Percentiles rank a stretch among this genome's conserved stretches.
Evolutionary conservation across 1,284 basidiomycete genomes (phyloP).

Genomic region (Trichosporon faecale): DNA sequence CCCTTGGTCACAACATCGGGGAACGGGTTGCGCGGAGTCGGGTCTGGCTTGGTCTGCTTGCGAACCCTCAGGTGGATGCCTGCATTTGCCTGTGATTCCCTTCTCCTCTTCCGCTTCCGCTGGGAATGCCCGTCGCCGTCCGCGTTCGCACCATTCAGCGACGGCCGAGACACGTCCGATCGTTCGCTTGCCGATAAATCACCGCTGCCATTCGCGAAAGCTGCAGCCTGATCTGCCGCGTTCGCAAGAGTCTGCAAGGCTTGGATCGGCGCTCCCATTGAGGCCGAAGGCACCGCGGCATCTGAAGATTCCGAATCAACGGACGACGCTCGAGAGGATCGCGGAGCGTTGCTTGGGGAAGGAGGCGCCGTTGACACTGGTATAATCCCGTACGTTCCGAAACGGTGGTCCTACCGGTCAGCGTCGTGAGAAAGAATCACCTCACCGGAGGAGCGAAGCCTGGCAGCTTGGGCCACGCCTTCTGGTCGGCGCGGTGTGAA

Average conservation of each 20-base stretch:
- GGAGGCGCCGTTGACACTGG: constrained; percentile 61
- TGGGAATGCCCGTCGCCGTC: constrained; percentile 12
- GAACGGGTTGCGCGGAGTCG: constrained; percentile 66
- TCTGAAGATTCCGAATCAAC: constrained; percentile 79
- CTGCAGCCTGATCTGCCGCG: constrained; percentile 83
- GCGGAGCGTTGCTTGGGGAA: constrained; percentile 52
- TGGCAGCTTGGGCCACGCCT: constrained; percentile 72
- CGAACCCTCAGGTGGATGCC: constrained; percentile 60
- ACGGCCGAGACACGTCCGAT: background rate
- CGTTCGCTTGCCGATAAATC: background rate
- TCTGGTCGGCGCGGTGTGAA: constrained; percentile 15
- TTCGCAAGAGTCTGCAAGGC: constrained; percentile 87
- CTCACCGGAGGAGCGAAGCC: constrained; percentile 81
- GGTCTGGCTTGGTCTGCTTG: constrained; percentile 82
- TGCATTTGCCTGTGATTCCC: background rate
- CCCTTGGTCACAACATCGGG: constrained; percentile 56
- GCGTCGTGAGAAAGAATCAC: constrained; percentile 21
- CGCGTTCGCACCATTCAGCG: background rate
- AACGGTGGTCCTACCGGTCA: constrained; percentile 68
- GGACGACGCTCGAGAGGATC: constrained; percentile 60
- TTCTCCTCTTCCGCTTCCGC: constrained; percentile 34
- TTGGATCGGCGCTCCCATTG: constrained; percentile 82
- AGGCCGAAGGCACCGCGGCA: constrained; percentile 24
- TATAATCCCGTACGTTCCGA: constrained; percentile 80
- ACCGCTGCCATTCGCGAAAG: constrained; percentile 28